Conservation (phyloP, 2,329 filamentous ascomycete genomes). For the Epichloe scottii region DNA sequence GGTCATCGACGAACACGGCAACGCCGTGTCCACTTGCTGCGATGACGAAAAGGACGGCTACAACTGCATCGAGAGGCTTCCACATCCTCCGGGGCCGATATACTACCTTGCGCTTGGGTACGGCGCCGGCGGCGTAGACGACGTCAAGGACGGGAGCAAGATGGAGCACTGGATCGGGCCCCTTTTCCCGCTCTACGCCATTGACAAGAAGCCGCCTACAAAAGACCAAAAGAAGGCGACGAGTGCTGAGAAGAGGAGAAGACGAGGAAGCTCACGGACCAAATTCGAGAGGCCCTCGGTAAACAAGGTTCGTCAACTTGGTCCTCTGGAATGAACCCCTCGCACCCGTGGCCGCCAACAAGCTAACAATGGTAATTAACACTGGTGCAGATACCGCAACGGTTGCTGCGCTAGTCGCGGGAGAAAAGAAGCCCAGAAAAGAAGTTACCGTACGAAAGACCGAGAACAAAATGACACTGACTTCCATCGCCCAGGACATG, state of each 20-base stretch:
- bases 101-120: constrained; percentile 24
- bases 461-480: constrained; percentile 3
- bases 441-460: not conserved
- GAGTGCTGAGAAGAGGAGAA: not conserved
- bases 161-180: constrained; percentile 17
- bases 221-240: not conserved
- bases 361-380: too few relatives aligned
- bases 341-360: too few relatives aligned
- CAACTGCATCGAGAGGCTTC: constrained; percentile 9
- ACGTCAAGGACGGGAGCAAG: constrained; percentile 12
- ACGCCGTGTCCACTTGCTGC: constrained; percentile 5
- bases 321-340: not conserved
- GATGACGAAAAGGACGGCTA: constrained; percentile 1
- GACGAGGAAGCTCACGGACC: not conserved
- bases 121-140: constrained; percentile 16
- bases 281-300: not conserved
- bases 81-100: constrained; percentile 12
- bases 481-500: constrained; percentile 1
- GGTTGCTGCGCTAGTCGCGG: not conserved
- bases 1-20: not conserved
- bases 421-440: not conserved
- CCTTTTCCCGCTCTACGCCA: constrained; percentile 6
- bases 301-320: not conserved
- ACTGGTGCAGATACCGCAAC: not conserved
- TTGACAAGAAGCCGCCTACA: constrained; percentile 4